Base-by-base conservation (phyloP, 1,284 basidiomycete species). In the Cryptococcus depauperatus region DNA sequence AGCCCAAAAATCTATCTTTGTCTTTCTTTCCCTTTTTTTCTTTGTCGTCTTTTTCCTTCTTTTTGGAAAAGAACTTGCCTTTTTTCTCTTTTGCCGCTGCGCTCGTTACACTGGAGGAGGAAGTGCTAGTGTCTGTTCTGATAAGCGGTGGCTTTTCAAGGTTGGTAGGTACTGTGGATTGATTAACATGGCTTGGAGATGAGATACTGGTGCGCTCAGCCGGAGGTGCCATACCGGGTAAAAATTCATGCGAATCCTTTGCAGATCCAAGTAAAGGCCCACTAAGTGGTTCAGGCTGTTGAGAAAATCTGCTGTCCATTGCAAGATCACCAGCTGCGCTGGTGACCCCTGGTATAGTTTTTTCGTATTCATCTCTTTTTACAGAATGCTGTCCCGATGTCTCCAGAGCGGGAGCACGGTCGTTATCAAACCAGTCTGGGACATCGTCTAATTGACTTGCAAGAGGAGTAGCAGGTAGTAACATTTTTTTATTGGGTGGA, bases 1-100 rank as follows among this genome's bases (percentile, higher is more conserved):
- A 85, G 3, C 87, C 87, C 55, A 93, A 86, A 74, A 93, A 92
- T 0, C 87, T 76, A 23, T 84, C 82, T 62, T 78, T 80, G 57
- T 82, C 79, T 55, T 74, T 75, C 57, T 80, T 77, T 58, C 74
- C 75, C 41, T 79, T 77, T 35, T 82, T 84, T 42, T 84, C 82
- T 64, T 84, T 84, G 47, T 79, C 59, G 43, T 64, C 59, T 29
- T 56, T 54, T n/a, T n/a, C n/a, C 33, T 80, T 81, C 79, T 83
- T 85, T 65, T 84, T 84, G n/a, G 76, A 73, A 28, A 66, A 68
- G 46, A 68, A 55, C 3, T 59, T 56, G 25, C 58, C 52, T 47
- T 63, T 62, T 69, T 84, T 85, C 60, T 83, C 80, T 70, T 85
- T 87, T 27, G 55, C 51, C 38, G 51, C 51, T n/a, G 47, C 45